Conservation (phyloP, 2,329 filamentous ascomycete species). For the Dothiorella sarmentorum region DNA sequence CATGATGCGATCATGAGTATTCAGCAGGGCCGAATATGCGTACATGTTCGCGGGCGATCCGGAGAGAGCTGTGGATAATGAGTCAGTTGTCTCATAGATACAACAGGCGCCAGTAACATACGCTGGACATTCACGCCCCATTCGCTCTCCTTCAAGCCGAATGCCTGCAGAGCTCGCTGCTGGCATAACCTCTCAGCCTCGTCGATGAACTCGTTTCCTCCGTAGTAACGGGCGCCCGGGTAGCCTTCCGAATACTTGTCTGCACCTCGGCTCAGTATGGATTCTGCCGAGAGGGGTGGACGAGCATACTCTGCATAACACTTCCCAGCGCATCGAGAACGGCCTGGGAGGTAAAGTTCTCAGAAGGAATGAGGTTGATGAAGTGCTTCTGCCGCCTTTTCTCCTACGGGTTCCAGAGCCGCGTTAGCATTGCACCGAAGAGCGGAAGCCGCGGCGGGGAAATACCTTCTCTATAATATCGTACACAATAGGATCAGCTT, state of each 20-base stretch:
- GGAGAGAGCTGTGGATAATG: slow-evolving; percentile 61
- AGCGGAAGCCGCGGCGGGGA: neutral
- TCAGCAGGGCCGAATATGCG: slow-evolving; percentile 89
- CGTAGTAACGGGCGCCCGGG: slow-evolving; percentile 97
- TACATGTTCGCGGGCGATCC: slow-evolving; percentile 72
- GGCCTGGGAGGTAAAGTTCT: slow-evolving; percentile 98
- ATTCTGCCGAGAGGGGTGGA: slow-evolving; percentile 63
- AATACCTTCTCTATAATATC: slow-evolving; percentile 85
- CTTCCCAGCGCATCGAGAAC: slow-evolving; percentile 93
- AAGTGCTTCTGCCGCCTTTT: slow-evolving; percentile 96
- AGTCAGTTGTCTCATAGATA: slow-evolving; percentile 23
- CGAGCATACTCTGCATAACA: slow-evolving; percentile 42
- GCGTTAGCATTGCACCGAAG: slow-evolving; percentile 2
- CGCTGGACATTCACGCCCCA: slow-evolving; percentile 99
- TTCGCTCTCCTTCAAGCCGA: slow-evolving; percentile 78
- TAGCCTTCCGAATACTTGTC: slow-evolving; percentile 99
- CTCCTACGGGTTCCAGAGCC: slow-evolving; percentile 57
- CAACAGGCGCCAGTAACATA: slow-evolving; percentile 23
- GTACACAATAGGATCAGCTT: slow-evolving; percentile 83
- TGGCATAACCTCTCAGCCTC: slow-evolving; percentile 94
- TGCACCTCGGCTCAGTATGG: slow-evolving; percentile 40
- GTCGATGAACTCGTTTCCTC: slow-evolving; percentile 98
- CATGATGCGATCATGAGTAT: slow-evolving; percentile 93
- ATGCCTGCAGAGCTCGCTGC: slow-evolving; percentile 84
- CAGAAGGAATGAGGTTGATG: slow-evolving; percentile 97